These are phyloP conservation scores for Phylloboletellus chloephorus DNA, from an alignment of 1,284 basidiomycete species.

Conservation along the genomic window DNA sequence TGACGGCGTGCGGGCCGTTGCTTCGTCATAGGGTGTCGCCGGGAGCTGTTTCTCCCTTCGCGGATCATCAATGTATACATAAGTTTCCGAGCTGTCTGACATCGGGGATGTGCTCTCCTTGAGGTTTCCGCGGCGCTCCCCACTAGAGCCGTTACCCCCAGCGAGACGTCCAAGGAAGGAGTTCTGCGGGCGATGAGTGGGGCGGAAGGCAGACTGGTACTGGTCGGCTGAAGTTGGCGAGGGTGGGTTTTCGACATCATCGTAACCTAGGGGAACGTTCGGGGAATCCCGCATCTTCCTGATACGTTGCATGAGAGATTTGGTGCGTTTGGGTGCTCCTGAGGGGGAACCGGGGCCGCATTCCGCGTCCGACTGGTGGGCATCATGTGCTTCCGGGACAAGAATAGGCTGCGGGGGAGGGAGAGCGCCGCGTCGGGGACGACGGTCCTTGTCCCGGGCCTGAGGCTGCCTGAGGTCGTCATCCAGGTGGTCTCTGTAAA, in stretches of 20 bases:
- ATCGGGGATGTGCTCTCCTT: constrained; percentile 34
- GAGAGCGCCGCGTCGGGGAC: constrained; percentile 43
- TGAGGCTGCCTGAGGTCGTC: constrained; percentile 32
- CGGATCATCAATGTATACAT: constrained; percentile 58
- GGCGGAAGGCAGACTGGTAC: constrained; percentile 35
- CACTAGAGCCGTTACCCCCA: constrained; percentile 30
- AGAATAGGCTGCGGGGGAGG: constrained; percentile 81
- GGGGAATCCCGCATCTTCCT: constrained; percentile 78
- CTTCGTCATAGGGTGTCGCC: constrained; percentile 37
- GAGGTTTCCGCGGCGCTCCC: constrained; percentile 27
- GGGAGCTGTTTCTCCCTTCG: constrained; percentile 61
- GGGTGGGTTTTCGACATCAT: constrained; percentile 41
- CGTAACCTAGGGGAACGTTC: constrained; percentile 65
- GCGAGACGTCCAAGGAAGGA: constrained; percentile 71
- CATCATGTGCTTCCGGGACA: constrained; percentile 50
- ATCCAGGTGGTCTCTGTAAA: constrained; percentile 41
- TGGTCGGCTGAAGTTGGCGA: constrained; percentile 46
- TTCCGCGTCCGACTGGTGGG: constrained; percentile 35
- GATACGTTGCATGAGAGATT: constrained; percentile 78
- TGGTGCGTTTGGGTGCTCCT: constrained; percentile 59
- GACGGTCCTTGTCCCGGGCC: constrained; percentile 31
- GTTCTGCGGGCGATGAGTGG: constrained; percentile 63
- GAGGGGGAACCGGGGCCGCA: constrained; percentile 36
- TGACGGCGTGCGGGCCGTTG: constrained; percentile 27
- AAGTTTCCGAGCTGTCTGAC: constrained; percentile 48